Evolutionary conservation across 768 basidiomycete species (phyloP).

Genomic region (Mycena metata): DNA sequence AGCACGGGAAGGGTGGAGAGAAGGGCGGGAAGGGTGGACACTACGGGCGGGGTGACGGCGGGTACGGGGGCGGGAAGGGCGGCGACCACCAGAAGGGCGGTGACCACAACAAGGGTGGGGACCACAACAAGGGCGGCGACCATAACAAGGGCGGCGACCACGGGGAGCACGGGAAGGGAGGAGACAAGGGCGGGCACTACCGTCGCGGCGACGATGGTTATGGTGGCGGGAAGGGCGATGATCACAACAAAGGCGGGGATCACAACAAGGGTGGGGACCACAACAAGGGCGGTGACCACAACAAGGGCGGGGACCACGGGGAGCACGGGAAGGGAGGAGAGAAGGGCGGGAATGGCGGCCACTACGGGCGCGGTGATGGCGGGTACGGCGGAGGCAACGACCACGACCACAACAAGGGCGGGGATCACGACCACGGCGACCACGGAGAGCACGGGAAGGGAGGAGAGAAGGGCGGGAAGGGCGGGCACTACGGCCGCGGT

Average conservation of each 20-base stretch:
- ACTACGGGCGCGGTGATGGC: too few relatives aligned
- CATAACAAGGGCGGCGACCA: neutral
- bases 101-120: neutral
- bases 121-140: neutral
- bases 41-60: neutral
- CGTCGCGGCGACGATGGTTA: neutral
- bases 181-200: neutral
- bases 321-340: neutral
- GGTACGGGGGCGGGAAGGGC: neutral
- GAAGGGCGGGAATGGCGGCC: too few relatives aligned
- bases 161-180: slow-evolving; percentile 2
- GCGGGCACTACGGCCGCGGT: neutral
- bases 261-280: neutral
- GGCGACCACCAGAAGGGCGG: neutral
- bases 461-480: neutral
- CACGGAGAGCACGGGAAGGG: neutral
- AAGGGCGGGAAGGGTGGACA: too few relatives aligned
- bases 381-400: too few relatives aligned
- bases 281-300: neutral
- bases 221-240: too few relatives aligned
- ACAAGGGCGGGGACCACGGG: neutral
- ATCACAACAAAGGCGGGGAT: neutral
- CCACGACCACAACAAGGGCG: neutral
- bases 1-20: neutral
- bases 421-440: neutral